Evolutionary conservation across 2,329 filamentous ascomycete genomes (phyloP), one percentile per base, ranked within the genome.

Genomic region (Pseudogymnoascus sp.): DNA sequence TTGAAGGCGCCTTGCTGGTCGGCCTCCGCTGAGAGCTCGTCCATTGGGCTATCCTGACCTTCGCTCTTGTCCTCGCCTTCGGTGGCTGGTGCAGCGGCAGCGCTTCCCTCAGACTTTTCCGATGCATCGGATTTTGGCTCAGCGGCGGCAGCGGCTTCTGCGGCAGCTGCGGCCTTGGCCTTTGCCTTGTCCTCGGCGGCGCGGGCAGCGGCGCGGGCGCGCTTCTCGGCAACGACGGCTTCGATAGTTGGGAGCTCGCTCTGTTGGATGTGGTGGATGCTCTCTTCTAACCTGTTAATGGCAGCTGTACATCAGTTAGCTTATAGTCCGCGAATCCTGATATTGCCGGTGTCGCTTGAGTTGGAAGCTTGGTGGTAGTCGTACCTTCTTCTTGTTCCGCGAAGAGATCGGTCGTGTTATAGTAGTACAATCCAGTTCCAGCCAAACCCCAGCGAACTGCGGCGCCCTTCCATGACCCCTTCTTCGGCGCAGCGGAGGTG

Each of bases 1-100:
- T 99, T 96, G 79, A 97, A 99, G 1, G 94, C 94, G 61, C 91
- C 94, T 75, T 97, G 86, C 72, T 93, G 86, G 64, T 78, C 83
- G 5, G 91, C 91, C 74, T 97, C 91, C 63, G 90, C 84, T 74
- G 96, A 88, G 12, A 94, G 77, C 15, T 78, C 82, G 66, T 79
- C 78, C 35, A 83, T 75, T 6, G 76, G 71, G 57, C 72, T 73
- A 62, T 70, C 74, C 11, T 62, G 70, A 35, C 53, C 62, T 20
- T 64, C 64, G 38, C 71, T 73, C 6, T 58, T 69, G n/a, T 59
- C 62, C 12, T 57, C 64, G 33, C 58, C 62, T 59, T 65, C 65
- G 50, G 35, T 14, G 5, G 35, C 35, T 12, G 38, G 61, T 60
- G 30, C 20, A 47, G 35, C 20, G 60, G 30, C 20, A 59, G 53